phyloP scores from a whole-genome alignment of 2,329 filamentous ascomycete genomes.

The Botrytis cinerea region DNA sequence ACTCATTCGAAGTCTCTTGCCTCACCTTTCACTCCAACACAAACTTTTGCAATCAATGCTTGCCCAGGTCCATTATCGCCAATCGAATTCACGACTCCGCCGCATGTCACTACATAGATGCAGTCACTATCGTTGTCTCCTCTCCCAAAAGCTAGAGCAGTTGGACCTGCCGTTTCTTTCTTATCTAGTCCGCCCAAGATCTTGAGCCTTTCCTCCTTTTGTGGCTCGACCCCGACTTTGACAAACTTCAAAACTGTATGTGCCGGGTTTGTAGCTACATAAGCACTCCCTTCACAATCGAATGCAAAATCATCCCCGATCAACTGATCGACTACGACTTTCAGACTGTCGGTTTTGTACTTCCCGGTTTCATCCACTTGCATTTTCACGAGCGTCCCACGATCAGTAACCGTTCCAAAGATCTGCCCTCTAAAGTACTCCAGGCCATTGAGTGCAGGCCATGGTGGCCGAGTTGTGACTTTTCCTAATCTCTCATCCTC shows the following conservation, averaged over 20 bases:
- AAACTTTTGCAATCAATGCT: constrained; percentile 2
- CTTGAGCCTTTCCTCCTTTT: not conserved
- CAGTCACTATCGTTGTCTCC: not conserved
- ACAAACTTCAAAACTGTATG: constrained; percentile 8
- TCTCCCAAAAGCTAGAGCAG: constrained; percentile 11
- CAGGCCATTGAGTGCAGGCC: constrained; percentile 7
- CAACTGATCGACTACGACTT: constrained; percentile 1
- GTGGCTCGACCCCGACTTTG: not conserved
- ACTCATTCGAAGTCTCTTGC: not conserved
- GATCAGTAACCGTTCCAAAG: not conserved
- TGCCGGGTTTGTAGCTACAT: not conserved
- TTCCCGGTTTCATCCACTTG: not conserved
- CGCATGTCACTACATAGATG: constrained; percentile 21
- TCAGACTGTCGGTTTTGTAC: not conserved
- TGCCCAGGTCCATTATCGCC: constrained; percentile 7
- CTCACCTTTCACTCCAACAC: constrained; percentile 14
- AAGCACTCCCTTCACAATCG: constrained; percentile 9
- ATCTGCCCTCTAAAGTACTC: constrained; percentile 12
- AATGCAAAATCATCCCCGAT: constrained; percentile 10
- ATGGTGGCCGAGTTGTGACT: not conserved
- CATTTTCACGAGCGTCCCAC: constrained; percentile 7
- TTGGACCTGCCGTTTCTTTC: constrained; percentile 13
- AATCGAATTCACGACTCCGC: not conserved
- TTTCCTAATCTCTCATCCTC: not conserved
- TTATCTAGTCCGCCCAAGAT: constrained; percentile 3